Base-by-base conservation (phyloP, 2,329 filamentous ascomycete genomes). In the Aureobasidium subglaciale region DNA sequence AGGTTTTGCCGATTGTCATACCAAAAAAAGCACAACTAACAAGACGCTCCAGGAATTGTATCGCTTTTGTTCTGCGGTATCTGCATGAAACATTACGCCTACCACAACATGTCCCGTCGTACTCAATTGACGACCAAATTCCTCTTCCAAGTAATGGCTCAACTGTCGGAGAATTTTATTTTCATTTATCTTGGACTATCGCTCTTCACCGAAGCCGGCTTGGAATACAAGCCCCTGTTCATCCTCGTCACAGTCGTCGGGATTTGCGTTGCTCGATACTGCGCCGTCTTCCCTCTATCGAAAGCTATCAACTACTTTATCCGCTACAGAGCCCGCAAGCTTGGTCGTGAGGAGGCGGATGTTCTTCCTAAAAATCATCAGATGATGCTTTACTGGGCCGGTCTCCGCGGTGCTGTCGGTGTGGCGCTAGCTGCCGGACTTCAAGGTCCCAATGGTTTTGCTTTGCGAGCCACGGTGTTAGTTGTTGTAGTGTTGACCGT, bases 351-450 rank as follows among this genome's bases (percentile, higher is more conserved):
- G 56, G 82, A 86, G 5, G 82, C 83, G 15, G 92, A 97, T 61
- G 93, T 97, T 70, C 75, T 99, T 32, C 93, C 93, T 0, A 95
- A 90, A 67, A 90, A 89, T 63, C 96, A 97, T 71, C 93, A 97
- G 71, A 90, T 88, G n/a, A 97, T 99, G 93, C 82, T 99, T n/a
- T 99, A 95, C 74, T 99, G 93, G 93, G 93, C 93, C 15, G 93
- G 93, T 24, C 79, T 99, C 27, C 88, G 93, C 60, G 93, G 93
- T 64, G 93, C 93, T 43, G 93, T 99, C 63, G 93, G 93, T 56
- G 93, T 99, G 32, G 93, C 93, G 1, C 78, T 99, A 43, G 93
- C 93, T 29, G 92, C 92, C 20, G 87, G 95, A 24, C 79, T 99
- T 43, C 85, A 83, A 0, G 93, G 91, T 42, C 63, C 62, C 3